Conservation (phyloP, 768 basidiomycete genomes). For the Boletus reticulatus region DNA sequence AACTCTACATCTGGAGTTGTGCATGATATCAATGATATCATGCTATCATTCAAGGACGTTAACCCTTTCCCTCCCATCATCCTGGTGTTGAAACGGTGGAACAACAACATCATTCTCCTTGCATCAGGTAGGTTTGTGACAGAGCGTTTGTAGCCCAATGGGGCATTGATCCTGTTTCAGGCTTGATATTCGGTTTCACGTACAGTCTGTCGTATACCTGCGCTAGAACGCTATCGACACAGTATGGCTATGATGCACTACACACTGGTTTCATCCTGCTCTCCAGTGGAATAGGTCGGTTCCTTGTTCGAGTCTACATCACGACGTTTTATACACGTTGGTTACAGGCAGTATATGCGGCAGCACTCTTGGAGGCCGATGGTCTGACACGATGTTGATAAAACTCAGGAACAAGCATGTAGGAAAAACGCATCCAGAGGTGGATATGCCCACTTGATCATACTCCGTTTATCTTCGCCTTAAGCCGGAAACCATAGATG, state of each 20-base stretch:
- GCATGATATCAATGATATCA: constrained; percentile 35
- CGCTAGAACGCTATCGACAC: constrained; percentile 60
- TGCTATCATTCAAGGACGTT: constrained; percentile 62
- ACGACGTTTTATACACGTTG: not conserved
- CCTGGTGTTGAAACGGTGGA: constrained; percentile 54
- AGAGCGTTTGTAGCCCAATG: not conserved
- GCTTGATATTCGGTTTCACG: constrained; percentile 68
- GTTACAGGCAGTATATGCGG: constrained; percentile 47
- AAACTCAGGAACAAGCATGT: constrained; percentile 42
- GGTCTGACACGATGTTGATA: constrained; percentile 48
- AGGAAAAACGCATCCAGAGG: constrained; percentile 59
- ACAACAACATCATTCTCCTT: constrained; percentile 63
- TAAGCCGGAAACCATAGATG: constrained; percentile 45
- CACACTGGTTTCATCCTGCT: constrained; percentile 77
- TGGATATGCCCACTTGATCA: constrained; percentile 24
- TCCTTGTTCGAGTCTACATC: not conserved
- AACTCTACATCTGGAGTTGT: not conserved
- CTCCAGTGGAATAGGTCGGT: constrained; percentile 64
- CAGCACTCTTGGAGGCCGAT: constrained; percentile 56
- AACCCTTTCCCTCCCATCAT: constrained; percentile 67
- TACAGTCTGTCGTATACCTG: constrained; percentile 74
- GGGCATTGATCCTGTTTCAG: constrained; percentile 33
- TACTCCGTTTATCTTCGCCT: not conserved
- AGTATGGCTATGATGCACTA: constrained; percentile 68
- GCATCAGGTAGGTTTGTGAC: constrained; percentile 18